Base-by-base conservation (phyloP, 805 yeast genomes). In the Middelhovenomyces tepae region DNA sequence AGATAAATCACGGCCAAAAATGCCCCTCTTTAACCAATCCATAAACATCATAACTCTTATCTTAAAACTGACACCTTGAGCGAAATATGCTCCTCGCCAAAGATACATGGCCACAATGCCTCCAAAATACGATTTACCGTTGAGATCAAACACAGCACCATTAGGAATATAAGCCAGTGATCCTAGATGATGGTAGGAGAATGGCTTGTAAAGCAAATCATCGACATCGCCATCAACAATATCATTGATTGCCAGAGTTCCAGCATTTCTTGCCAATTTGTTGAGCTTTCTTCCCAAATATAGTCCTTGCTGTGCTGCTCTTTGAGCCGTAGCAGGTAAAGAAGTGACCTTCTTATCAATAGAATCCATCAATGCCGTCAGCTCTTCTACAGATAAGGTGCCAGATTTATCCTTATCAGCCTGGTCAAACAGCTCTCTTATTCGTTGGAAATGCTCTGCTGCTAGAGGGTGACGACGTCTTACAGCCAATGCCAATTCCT, bases 261-360 rank as follows among this genome's bases (percentile, higher is more conserved):
- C 60, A 11, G 65, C 59, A 7, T 67, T 53, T 34, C 60, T 61
- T 5, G 76, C 75, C 16, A 75, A 50, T 38, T 64, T 67, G 29
- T 71, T 65, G 27, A 77, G 57, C 53, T 77, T 77, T 45, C 67
- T 69, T 35, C 78, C 84, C 22, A 77, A 51, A 45, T 77, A 77
- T 38, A 64, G 63, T 40, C 85, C 85, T 54, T 77, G 85, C 53
- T 77, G 85, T 42, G 69, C 65, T 3, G 84, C 83, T 37, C 83
- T 64, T 59, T 77, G 85, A 7, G 84, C 84, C 6, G 84, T 77
- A 6, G 83, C 81, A 4, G 85, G 84, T 44, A 77, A 54, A 2
- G 81, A 72, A 4, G 81, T 75, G 37, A 76, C 73, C 52, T 73
- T 71, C 11, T 73, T 63, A 48, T 77, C 81, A 17, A 75, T 68